Evolutionary conservation across 495 filamentous ascomycete species (phyloP).

Genomic region (Staphylotrichum longicolle): DNA sequence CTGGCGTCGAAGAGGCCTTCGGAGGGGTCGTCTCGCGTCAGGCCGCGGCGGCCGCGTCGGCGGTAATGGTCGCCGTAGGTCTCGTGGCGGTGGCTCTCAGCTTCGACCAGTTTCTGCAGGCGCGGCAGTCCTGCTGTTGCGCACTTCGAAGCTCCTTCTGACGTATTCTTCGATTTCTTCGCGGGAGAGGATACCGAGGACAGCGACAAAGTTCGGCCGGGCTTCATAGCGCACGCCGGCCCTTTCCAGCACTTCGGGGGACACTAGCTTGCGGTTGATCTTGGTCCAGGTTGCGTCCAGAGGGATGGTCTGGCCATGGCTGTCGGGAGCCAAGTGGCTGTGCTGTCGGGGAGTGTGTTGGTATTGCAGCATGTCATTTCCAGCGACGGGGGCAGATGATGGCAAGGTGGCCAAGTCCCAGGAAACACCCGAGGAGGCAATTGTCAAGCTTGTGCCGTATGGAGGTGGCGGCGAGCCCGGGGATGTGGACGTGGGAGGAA

Average conservation of each 20-base stretch:
- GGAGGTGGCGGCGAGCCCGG: slow-evolving; percentile 28
- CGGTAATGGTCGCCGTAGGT: slow-evolving; percentile 18
- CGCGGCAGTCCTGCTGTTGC: slow-evolving; percentile 38
- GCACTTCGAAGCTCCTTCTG: slow-evolving; percentile 53
- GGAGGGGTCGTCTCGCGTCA: slow-evolving; percentile 21
- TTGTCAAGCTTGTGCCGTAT: slow-evolving; percentile 30
- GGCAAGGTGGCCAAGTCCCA: slow-evolving; percentile 12
- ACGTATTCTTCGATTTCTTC: slow-evolving; percentile 62
- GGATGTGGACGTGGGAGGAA: slow-evolving; percentile 25
- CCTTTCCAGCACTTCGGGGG: slow-evolving; percentile 62
- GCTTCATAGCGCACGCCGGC: slow-evolving; percentile 68
- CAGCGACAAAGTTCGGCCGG: slow-evolving; percentile 62
- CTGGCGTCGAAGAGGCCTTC: slow-evolving; percentile 25
- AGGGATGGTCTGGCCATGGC: slow-evolving; percentile 58
- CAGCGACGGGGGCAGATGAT: slow-evolving; percentile 19
- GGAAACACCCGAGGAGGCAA: slow-evolving; percentile 19
- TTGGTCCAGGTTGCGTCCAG: slow-evolving; percentile 69
- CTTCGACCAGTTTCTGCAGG: slow-evolving; percentile 1
- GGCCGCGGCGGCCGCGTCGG: not conserved
- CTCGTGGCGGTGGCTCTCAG: slow-evolving; percentile 14
- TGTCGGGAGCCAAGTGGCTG: slow-evolving; percentile 48
- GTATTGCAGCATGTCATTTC: slow-evolving; percentile 13
- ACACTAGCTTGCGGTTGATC: slow-evolving; percentile 62
- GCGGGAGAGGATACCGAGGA: slow-evolving; percentile 59
- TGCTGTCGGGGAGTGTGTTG: slow-evolving; percentile 17